Evolutionary conservation across 164 flowering plant genomes (phyloP), one percentile per base, ranked within the genome.

Genomic region (Annona cherimola): DNA sequence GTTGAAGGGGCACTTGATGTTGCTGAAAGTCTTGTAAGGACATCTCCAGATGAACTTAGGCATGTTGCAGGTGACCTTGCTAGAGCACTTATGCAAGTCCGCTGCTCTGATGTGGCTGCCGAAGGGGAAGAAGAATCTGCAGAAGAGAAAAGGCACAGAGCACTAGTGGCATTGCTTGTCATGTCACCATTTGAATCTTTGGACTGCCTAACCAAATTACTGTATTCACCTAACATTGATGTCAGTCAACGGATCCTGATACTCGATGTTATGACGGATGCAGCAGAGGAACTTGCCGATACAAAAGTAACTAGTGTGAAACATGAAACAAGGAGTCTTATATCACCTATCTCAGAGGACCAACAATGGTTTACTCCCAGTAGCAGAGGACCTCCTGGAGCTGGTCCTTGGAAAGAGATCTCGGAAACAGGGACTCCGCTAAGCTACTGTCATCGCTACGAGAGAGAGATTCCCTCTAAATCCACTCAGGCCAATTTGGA

Each of bases 121-220:
- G 98, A 95, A 77, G 99, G 96, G 69, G 99, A 91, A 76, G 99
- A 91, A 84, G 96, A 91, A 42, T 88, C 97, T 61, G 90, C 92
- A 68, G 99, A 93, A 85, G 89, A 79, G 63, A 95, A 91, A 84
- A 86, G 99, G 79, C 94, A 91, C 76, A 85, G 84, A 68, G 86
- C 98, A 14, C 81, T 95, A 74, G 79, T 89, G 73, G 97, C 96
- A 16, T 77, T 91, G 80, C 78, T 93, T 69, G 97, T 83, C 40
- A 84, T 79, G 7, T 83, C 85, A 71, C 98, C 99, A 6, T 76
- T 88, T 54, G 92, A 91, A 73, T 87, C 94, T 78, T 82, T 90
- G 59, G 90, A 88, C 43, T 76, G 84, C n/a, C 76, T 91, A 18
- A 82, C 83, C 86, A 89, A 84, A 67, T 79, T 91, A 54, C 69